phyloP scores from a whole-genome alignment of 2,329 filamentous ascomycete species.

The Fusarium odoratissimum region DNA sequence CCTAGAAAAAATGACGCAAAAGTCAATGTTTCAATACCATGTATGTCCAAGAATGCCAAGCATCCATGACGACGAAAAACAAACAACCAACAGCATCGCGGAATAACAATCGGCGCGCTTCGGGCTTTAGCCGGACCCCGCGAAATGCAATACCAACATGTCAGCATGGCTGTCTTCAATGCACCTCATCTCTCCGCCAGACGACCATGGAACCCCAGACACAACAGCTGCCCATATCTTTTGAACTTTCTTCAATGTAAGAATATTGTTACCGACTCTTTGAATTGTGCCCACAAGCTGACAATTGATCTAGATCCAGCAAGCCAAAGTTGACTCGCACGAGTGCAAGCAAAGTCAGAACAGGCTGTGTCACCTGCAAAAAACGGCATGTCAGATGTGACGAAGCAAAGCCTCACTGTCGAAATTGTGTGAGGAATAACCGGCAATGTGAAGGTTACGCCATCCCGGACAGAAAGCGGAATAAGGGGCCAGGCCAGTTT shows the following conservation, averaged over 20 bases:
- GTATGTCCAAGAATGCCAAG: background rate
- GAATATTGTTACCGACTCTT: rapidly evolving
- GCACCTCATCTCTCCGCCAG: background rate
- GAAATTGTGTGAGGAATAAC: slow-evolving; percentile 28
- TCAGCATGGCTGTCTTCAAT: background rate
- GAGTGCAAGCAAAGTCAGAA: slow-evolving; percentile 35
- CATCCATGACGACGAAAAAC: background rate
- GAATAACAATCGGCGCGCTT: slow-evolving; percentile 12
- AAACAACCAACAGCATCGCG: background rate
- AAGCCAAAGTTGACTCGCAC: slow-evolving; percentile 34
- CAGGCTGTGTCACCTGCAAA: slow-evolving; percentile 43
- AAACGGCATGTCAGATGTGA: slow-evolving; percentile 42
- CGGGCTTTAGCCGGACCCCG: background rate
- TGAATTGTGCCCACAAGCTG: background rate
- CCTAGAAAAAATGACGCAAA: rapidly evolving
- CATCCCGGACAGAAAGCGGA: background rate
- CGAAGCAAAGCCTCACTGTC: slow-evolving; percentile 27
- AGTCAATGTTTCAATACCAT: too few species aligned
- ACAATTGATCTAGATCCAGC: background rate
- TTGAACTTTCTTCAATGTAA: background rate
- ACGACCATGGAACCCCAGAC: background rate
- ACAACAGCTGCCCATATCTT: background rate
- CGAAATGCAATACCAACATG: background rate
- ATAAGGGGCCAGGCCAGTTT: slow-evolving; percentile 17
- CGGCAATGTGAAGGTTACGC: slow-evolving; percentile 36